Conservation (phyloP, 2,329 filamentous ascomycete species). For the Lizonia empirigonia region DNA sequence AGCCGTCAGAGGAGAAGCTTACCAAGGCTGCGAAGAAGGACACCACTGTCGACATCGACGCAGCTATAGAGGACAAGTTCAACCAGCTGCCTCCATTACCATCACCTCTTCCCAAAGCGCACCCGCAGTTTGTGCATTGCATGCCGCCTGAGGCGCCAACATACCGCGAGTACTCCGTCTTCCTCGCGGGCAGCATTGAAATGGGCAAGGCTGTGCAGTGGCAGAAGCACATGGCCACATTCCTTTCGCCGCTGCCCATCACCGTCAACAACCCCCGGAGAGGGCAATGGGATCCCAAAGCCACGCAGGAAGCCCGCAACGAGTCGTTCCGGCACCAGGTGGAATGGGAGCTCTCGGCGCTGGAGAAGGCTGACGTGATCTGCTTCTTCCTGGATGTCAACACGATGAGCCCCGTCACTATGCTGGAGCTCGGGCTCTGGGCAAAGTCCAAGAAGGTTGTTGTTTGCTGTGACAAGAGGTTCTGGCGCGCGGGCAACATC, state of each 20-base stretch:
- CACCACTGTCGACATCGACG: slow-evolving; percentile 26
- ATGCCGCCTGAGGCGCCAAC: slow-evolving; percentile 23
- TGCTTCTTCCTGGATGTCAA: slow-evolving; percentile 62
- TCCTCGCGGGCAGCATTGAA: slow-evolving; percentile 65
- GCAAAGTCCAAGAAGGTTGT: slow-evolving; percentile 54
- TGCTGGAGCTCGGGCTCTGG: slow-evolving; percentile 66
- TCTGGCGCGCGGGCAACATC: slow-evolving; percentile 66
- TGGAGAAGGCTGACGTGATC: slow-evolving; percentile 60
- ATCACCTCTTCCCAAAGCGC: slow-evolving; percentile 1
- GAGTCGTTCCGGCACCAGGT: slow-evolving; percentile 60
- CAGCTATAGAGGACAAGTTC: slow-evolving; percentile 22
- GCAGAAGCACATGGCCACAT: slow-evolving; percentile 54
- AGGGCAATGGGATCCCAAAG: slow-evolving; percentile 61
- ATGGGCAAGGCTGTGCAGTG: slow-evolving; percentile 55
- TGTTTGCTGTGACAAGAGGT: slow-evolving; percentile 60
- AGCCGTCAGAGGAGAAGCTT: slow-evolving; percentile 4
- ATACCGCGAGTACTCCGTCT: slow-evolving; percentile 52
- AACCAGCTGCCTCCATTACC: slow-evolving; percentile 24
- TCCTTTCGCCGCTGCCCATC: slow-evolving; percentile 53
- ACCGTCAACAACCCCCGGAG: slow-evolving; percentile 65
- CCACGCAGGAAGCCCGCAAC: slow-evolving; percentile 53
- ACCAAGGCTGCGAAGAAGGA: not conserved
- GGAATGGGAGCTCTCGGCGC: slow-evolving; percentile 65
- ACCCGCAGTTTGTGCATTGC: slow-evolving; percentile 19
- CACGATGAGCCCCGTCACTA: slow-evolving; percentile 61